These are phyloP conservation scores for Leishmania turanica DNA, from an alignment of 208 protist genomes.

Conservation along the genomic window DNA sequence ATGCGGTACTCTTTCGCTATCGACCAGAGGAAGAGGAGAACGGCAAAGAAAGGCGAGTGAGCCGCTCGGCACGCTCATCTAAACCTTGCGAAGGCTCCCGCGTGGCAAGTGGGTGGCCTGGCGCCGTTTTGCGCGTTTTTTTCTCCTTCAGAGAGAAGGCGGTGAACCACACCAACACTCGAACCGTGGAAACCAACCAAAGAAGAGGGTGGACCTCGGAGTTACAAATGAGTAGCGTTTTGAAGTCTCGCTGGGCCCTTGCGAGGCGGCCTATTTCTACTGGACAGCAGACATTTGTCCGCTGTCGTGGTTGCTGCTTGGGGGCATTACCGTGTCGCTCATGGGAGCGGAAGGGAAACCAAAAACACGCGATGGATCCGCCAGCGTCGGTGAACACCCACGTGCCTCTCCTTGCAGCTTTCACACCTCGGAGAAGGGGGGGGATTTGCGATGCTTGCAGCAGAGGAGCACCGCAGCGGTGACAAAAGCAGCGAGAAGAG, in stretches of 20 bases:
- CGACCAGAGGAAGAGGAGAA: not conserved
- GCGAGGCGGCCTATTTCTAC: not conserved
- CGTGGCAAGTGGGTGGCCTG: not conserved
- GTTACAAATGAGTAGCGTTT: not conserved
- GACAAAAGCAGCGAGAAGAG: slow-evolving; percentile 14
- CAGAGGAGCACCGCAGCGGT: slow-evolving; percentile 9
- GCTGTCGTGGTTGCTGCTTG: not conserved
- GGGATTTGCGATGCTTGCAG: not conserved
- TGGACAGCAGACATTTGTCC: not conserved
- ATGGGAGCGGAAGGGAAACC: not conserved
- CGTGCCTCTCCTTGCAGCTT: not conserved
- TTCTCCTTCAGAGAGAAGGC: not conserved
- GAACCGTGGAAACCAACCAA: not conserved
- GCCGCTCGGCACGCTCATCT: not conserved
- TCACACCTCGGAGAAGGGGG: not conserved
- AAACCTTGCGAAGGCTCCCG: not conserved
- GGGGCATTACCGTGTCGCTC: not conserved
- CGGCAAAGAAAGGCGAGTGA: not conserved
- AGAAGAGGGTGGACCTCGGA: not conserved
- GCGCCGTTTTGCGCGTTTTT: not conserved
- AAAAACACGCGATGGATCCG: not conserved
- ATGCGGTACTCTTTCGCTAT: not conserved
- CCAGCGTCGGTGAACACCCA: not conserved
- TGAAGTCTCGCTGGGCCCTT: not conserved
- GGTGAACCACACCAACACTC: not conserved